These are phyloP conservation scores for Stephanocyclus meneghinianus DNA, from an alignment of 352 stramenopile genomes.

Conservation along the genomic window DNA sequence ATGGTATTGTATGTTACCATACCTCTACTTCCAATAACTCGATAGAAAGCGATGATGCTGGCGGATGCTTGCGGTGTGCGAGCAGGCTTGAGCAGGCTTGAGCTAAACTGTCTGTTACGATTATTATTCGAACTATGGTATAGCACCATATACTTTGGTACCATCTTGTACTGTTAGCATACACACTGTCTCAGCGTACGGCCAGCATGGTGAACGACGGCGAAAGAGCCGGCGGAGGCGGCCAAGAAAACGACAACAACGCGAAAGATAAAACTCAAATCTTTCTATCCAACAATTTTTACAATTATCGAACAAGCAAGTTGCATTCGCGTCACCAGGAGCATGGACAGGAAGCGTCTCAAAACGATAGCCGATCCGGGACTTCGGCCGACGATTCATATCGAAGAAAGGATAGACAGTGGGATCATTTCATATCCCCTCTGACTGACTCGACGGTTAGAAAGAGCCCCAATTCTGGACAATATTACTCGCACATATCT, in stretches of 20 bases:
- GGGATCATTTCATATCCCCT: conserved; percentile 17
- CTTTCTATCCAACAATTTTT: not conserved
- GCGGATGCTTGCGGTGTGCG: no score
- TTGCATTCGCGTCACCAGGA: not conserved
- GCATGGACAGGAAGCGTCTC: not conserved
- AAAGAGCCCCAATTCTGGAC: not conserved
- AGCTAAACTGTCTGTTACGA: no score
- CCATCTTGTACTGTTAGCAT: no score
- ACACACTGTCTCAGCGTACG: no score
- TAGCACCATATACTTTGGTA: no score
- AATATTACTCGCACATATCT: not conserved
- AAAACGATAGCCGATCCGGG: not conserved
- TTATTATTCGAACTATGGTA: no score
- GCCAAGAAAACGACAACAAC: not conserved
- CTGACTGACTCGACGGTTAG: not conserved
- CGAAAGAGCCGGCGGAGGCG: not conserved
- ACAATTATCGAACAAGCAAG: conserved; percentile 4
- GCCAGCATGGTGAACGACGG: not conserved
- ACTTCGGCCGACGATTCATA: not conserved
- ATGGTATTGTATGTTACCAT: no score
- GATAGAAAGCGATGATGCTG: no score
- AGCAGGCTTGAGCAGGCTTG: no score
- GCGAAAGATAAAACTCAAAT: not conserved
- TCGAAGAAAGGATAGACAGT: not conserved
- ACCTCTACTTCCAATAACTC: no score